Evolutionary conservation across 306 rosid species (phyloP).

Genomic region (Heteromeles arbutifolia): DNA sequence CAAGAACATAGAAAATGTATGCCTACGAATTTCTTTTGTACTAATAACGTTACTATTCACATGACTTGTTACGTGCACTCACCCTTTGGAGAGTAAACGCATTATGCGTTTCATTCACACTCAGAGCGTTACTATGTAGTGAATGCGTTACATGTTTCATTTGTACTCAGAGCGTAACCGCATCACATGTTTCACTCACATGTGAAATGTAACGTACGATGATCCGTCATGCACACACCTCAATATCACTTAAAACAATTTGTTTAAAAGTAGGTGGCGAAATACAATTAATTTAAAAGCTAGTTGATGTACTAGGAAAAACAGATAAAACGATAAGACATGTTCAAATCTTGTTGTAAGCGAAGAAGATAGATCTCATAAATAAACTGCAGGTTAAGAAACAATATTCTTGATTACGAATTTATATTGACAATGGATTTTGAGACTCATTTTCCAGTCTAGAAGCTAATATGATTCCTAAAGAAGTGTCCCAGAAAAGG

Average conservation of each 20-base stretch:
- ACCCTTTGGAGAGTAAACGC: no score
- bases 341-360: neutral
- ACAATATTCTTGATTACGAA: neutral
- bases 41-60: neutral
- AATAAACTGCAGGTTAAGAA: neutral
- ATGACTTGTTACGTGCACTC: neutral
- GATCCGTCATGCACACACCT: neutral
- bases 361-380: neutral
- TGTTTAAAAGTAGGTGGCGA: neutral
- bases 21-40: neutral
- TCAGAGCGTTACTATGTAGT: neutral
- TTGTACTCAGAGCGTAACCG: neutral
- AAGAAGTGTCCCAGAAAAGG: neutral
- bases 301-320: neutral
- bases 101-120: neutral
- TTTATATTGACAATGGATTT: neutral
- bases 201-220: neutral
- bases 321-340: neutral
- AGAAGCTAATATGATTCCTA: neutral
- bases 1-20: neutral
- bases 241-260: neutral
- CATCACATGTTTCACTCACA: neutral
- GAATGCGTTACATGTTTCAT: neutral
- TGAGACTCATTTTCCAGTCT: neutral
- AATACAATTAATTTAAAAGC: neutral